Evolutionary conservation across 2,329 filamentous ascomycete genomes (phyloP).

Genomic region (Dothiorella sarmentorum): DNA sequence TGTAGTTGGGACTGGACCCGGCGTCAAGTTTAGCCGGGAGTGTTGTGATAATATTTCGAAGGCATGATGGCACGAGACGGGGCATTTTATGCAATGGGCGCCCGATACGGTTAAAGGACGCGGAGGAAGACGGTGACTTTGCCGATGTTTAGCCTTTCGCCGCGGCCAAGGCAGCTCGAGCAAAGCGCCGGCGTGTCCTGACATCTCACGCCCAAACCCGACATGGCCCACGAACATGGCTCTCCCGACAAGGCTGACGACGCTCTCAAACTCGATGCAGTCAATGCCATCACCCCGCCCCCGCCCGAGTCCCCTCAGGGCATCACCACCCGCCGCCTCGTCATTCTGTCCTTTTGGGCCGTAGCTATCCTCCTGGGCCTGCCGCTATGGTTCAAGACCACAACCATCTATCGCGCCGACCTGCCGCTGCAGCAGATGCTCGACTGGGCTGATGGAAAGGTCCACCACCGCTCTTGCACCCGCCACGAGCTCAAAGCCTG

Average conservation of each 20-base stretch:
- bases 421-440: conserved; percentile 84
- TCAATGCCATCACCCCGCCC: conserved; percentile 40
- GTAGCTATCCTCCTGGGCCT: conserved; percentile 79
- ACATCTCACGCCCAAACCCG: neutral
- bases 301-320: conserved; percentile 74
- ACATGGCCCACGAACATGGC: neutral
- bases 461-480: conserved; percentile 38
- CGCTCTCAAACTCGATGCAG: neutral
- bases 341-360: conserved; percentile 87
- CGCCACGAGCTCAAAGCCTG: neutral
- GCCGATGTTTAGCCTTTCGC: no score
- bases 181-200: conserved; percentile 6
- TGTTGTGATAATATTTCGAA: no score
- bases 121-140: no score
- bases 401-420: conserved; percentile 81
- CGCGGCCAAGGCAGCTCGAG: no score
- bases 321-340: conserved; percentile 64
- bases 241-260: neutral
- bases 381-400: conserved; percentile 95
- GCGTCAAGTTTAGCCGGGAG: no score
- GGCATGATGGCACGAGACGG: no score
- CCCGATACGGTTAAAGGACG: no score
- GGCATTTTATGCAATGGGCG: no score
- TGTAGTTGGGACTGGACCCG: no score
- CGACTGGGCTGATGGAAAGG: conserved; percentile 86